Evolutionary conservation across 2,329 filamentous ascomycete genomes (phyloP).

Genomic region (Botryosphaeria dothidea): DNA sequence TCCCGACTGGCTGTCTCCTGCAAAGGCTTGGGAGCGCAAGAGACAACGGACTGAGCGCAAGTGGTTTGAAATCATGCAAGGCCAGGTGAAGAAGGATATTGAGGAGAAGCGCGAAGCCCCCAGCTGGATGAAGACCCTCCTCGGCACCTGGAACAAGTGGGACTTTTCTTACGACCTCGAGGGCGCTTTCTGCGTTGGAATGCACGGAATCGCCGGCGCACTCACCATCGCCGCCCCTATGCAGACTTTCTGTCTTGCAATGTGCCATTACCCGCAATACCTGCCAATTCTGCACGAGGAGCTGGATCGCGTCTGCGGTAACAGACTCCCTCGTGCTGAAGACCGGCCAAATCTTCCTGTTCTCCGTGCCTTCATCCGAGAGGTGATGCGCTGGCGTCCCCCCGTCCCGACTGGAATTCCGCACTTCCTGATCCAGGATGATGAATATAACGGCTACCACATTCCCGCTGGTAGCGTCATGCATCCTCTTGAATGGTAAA

Average conservation of each 20-base stretch:
- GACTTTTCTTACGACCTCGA: constrained; percentile 46
- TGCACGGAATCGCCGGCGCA: constrained; percentile 50
- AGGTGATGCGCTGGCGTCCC: constrained; percentile 47
- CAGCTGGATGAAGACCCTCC: constrained; percentile 48
- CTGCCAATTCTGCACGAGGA: constrained; percentile 43
- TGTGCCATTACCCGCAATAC: constrained; percentile 47
- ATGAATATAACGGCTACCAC: constrained; percentile 58
- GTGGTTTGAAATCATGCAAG: constrained; percentile 48
- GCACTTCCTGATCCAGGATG: constrained; percentile 56
- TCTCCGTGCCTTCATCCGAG: constrained; percentile 40
- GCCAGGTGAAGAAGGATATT: constrained; percentile 40
- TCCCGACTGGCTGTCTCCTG: constrained; percentile 43
- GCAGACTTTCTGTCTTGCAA: constrained; percentile 50
- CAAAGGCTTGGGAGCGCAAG: constrained; percentile 48
- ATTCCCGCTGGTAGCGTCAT: constrained; percentile 57
- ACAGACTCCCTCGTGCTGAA: constrained; percentile 36
- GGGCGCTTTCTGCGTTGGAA: constrained; percentile 48
- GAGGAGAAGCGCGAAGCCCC: constrained; percentile 32
- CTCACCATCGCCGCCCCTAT: constrained; percentile 49
- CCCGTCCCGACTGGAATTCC: constrained; percentile 52
- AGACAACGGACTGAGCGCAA: constrained; percentile 44
- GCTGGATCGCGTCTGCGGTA: constrained; percentile 42
- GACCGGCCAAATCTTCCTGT: constrained; percentile 42
- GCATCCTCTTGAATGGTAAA: constrained; percentile 47
- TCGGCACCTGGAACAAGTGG: constrained; percentile 41